phyloP scores from a whole-genome alignment of 129 eudicot genomes.

The Flaveria brownii region DNA sequence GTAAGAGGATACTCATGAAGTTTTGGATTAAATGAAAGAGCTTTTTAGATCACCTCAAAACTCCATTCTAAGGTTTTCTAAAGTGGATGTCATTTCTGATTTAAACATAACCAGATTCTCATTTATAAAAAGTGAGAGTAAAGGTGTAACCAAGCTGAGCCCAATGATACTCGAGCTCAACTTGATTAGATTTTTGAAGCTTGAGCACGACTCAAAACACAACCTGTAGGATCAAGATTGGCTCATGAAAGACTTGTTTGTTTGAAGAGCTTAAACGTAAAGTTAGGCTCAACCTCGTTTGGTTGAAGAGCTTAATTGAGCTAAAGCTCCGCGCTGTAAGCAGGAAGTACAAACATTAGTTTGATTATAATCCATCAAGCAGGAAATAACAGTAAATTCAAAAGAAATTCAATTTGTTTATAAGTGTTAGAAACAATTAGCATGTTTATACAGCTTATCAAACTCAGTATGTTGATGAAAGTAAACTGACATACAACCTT shows the following conservation, averaged over 20 bases:
- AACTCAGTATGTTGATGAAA: background rate
- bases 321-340: slow-evolving; percentile 3
- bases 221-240: background rate
- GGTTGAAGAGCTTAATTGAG: background rate
- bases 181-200: background rate
- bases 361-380: background rate
- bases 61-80: background rate
- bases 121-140: background rate
- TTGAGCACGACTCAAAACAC: background rate
- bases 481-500: background rate
- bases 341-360: background rate
- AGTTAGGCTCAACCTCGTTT: too few species aligned
- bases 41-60: slow-evolving; percentile 9
- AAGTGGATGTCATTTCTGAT: background rate
- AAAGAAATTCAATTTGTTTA: background rate
- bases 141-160: background rate
- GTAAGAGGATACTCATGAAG: slow-evolving; percentile 51
- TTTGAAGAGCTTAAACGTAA: background rate
- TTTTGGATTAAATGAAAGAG: slow-evolving; percentile 15
- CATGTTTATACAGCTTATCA: background rate
- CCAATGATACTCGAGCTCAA: background rate
- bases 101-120: background rate
- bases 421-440: background rate
- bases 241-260: background rate
- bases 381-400: background rate